phyloP scores from a whole-genome alignment of 805 yeast genomes.

The Cyberlindnera nakhonratchasimensis region DNA sequence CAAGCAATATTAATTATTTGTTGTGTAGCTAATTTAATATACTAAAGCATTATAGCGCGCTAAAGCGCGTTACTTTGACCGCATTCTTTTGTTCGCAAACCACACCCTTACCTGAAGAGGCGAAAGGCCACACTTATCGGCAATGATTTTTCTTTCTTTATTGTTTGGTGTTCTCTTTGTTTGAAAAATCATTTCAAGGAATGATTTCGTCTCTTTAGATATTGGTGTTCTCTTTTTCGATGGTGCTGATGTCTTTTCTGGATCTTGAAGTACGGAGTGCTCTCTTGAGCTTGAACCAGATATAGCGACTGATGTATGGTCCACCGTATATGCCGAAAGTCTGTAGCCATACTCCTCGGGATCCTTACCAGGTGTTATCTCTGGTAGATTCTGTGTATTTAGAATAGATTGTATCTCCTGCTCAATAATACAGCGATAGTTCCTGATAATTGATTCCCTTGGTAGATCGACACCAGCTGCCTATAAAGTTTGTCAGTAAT shows the following conservation, averaged over 20 bases:
- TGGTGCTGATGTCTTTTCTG: not conserved
- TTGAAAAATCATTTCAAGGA: conserved; percentile 25
- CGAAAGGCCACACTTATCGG: conserved; percentile 29
- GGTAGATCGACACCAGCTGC: not conserved
- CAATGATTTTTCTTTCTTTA: conserved; percentile 29
- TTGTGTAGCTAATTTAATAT: too few relatives aligned
- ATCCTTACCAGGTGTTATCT: not conserved
- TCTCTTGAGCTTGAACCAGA: not conserved
- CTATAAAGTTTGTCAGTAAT: not conserved
- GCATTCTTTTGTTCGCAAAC: conserved; percentile 34
- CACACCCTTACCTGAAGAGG: conserved; percentile 34
- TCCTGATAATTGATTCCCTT: conserved; percentile 1
- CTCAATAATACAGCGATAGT: conserved; percentile 2
- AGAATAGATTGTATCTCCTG: not conserved
- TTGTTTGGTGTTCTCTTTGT: conserved; percentile 29
- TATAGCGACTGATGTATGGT: not conserved
- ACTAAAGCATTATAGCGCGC: too few relatives aligned
- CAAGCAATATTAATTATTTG: too few relatives aligned
- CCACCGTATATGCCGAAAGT: not conserved
- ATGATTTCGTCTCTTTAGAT: conserved; percentile 8
- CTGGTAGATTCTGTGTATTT: not conserved
- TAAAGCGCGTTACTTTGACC: conserved; percentile 23
- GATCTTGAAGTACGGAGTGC: not conserved
- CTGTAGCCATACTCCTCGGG: conserved; percentile 1
- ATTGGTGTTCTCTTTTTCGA: conserved; percentile 11